A percentile compares a stretch with the other conserved stretches of the same genome.
phyloP scores from a whole-genome alignment of 2,329 filamentous ascomycete genomes.

The Botrytis squamosa region DNA sequence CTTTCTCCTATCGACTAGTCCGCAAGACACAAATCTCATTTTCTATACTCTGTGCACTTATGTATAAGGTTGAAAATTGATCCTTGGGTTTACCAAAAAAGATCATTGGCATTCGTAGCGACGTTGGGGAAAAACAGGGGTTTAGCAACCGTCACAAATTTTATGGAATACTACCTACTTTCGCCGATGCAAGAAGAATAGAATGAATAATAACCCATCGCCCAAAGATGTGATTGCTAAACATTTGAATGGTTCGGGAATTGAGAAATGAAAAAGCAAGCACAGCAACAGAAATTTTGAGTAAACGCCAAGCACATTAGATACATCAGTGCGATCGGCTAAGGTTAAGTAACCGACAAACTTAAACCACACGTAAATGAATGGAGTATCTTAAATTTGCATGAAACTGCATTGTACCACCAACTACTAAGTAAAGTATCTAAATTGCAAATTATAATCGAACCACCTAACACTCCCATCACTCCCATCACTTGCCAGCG shows the following conservation, averaged over 20 bases:
- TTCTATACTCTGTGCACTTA: no score
- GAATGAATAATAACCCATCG: accelerated
- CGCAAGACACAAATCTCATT: no score
- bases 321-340: neutral
- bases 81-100: neutral
- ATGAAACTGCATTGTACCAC: neutral
- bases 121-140: neutral
- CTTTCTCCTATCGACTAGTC: neutral
- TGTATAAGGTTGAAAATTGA: accelerated
- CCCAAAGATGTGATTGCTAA: accelerated
- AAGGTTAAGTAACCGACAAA: neutral
- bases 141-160: neutral
- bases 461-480: neutral
- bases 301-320: neutral
- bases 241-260: accelerated
- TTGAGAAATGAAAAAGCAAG: accelerated
- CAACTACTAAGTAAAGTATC: neutral
- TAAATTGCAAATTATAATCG: neutral
- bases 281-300: neutral
- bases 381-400: neutral
- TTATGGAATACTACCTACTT: neutral
- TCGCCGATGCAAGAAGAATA: neutral
- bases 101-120: neutral
- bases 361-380: no score
- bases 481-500: neutral